phyloP scores from a whole-genome alignment of 768 basidiomycete genomes.

The Trametes meyenii region DNA sequence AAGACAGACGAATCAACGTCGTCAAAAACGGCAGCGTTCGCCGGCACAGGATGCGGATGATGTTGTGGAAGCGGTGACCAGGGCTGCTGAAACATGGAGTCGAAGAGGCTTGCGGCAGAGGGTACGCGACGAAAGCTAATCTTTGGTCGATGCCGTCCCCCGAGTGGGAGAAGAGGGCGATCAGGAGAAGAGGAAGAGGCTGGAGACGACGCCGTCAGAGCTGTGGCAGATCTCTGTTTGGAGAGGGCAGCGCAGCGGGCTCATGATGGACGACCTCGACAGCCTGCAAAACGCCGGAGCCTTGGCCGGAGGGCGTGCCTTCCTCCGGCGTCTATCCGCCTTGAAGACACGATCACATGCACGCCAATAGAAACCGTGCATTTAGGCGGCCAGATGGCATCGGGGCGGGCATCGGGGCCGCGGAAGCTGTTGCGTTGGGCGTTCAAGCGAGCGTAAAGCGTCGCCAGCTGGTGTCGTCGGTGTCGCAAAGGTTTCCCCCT shows the following conservation, averaged over 20 bases:
- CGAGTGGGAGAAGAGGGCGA: not conserved
- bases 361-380: not conserved
- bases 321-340: too few relatives aligned
- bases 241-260: not conserved
- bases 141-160: not conserved
- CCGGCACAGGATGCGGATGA: not conserved
- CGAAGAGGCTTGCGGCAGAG: not conserved
- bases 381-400: not conserved
- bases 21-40: not conserved
- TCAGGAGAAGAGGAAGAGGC: not conserved
- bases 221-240: not conserved
- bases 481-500: too few relatives aligned
- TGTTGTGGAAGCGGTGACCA: not conserved
- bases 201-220: not conserved
- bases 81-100: not conserved
- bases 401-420: not conserved
- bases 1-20: too few relatives aligned
- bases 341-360: constrained; percentile 9
- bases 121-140: not conserved
- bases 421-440: too few relatives aligned
- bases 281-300: too few relatives aligned
- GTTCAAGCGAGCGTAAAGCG: too few relatives aligned
- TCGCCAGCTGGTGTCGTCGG: too few relatives aligned
- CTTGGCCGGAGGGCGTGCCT: too few relatives aligned
- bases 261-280: not conserved